Conservation (phyloP, 2,329 filamentous ascomycete species). For the Berkeleyomyces basicola region DNA sequence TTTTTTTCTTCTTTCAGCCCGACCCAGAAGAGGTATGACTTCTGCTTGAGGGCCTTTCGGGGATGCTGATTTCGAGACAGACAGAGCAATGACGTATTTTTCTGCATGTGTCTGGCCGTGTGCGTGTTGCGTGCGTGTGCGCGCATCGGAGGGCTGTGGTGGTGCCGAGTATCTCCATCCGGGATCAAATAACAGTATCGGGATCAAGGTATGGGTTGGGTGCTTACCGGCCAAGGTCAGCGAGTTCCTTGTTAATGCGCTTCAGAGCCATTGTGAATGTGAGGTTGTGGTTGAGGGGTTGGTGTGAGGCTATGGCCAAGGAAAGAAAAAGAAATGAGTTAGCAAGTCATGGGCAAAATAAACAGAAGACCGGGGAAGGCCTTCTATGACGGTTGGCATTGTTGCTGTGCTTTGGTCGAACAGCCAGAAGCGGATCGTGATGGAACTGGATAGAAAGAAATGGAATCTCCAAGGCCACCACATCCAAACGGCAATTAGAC, state of each 20-base stretch:
- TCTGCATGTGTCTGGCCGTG: too few species aligned
- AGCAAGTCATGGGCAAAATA: not conserved
- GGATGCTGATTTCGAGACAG: not conserved
- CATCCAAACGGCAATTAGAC: too few species aligned
- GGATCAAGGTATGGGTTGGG: slow-evolving; percentile 16
- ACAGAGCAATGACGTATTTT: not conserved
- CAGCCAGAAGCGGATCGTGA: not conserved
- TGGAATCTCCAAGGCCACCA: too few species aligned
- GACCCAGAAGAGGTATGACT: not conserved
- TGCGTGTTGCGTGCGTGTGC: too few species aligned
- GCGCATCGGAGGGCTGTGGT: too few species aligned
- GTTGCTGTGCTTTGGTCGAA: not conserved
- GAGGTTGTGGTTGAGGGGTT: not conserved
- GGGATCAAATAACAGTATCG: not conserved
- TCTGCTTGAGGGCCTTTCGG: too few species aligned
- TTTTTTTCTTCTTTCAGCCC: not conserved
- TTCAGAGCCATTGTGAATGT: slow-evolving; percentile 58
- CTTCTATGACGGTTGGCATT: not conserved
- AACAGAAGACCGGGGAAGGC: not conserved
- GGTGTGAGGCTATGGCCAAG: not conserved
- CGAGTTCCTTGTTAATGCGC: slow-evolving; percentile 89
- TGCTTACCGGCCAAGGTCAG: slow-evolving; percentile 70
- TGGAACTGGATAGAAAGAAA: not conserved
- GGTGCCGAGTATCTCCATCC: not conserved
- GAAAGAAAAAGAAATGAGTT: not conserved